Evolutionary conservation across 139 green algal species (phyloP).

Genomic region (Chlamydomonas eustigma): DNA sequence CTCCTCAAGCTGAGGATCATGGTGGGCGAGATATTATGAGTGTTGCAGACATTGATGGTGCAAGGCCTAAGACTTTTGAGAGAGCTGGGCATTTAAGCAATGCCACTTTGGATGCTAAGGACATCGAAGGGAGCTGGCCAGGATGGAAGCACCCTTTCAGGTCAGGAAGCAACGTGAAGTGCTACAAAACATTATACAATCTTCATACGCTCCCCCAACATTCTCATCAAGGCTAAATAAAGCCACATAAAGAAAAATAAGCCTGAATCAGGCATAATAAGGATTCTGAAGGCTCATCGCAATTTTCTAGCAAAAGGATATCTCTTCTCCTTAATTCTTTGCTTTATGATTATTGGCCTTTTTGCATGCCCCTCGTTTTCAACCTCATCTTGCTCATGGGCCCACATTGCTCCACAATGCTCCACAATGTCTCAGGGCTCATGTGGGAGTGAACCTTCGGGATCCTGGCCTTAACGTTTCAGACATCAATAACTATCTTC

Average conservation of each 20-base stretch:
- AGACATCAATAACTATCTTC: slow-evolving; percentile 16
- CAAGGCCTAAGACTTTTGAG: neutral
- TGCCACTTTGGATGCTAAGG: neutral
- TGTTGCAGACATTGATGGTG: slow-evolving; percentile 18
- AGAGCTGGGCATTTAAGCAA: neutral
- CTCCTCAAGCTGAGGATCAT: neutral
- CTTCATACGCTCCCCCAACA: too few species aligned
- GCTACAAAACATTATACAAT: too few species aligned
- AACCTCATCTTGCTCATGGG: too few species aligned
- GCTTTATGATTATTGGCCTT: neutral
- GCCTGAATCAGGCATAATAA: too few species aligned
- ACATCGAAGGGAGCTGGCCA: slow-evolving; percentile 21
- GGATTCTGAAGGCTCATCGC: too few species aligned
- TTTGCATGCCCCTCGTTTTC: too few species aligned
- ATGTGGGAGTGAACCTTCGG: slow-evolving; percentile 23
- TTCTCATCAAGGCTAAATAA: too few species aligned
- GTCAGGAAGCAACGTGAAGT: too few species aligned
- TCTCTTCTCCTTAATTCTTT: too few species aligned
- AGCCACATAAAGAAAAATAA: too few species aligned
- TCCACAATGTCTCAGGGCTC: slow-evolving; percentile 7
- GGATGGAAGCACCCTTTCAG: slow-evolving; percentile 31
- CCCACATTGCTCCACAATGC: too few species aligned
- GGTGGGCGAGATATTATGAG: neutral
- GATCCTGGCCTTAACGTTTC: slow-evolving; percentile 30
- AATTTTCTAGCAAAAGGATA: too few species aligned